These are phyloP conservation scores for Myxozyma neglecta DNA, from an alignment of 805 yeast species.

Conservation along the genomic window DNA sequence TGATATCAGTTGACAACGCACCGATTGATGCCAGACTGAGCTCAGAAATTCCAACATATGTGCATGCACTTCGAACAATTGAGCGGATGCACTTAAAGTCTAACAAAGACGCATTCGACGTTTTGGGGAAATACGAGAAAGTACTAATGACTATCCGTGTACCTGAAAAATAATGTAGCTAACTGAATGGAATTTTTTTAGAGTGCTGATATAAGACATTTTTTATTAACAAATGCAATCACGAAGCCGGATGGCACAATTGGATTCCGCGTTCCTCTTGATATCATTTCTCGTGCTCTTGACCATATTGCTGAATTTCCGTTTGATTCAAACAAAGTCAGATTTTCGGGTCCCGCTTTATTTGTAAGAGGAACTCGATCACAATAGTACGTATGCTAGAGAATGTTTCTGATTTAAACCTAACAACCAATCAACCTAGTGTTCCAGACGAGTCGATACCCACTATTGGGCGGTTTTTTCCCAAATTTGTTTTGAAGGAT, in stretches of 20 bases:
- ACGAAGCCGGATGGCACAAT: slow-evolving; percentile 45
- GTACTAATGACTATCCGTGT: not conserved
- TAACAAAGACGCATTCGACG: slow-evolving; percentile 66
- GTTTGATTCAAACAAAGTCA: slow-evolving; percentile 51
- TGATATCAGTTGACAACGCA: slow-evolving; percentile 85
- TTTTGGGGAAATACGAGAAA: slow-evolving; percentile 60
- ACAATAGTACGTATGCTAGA: slow-evolving; percentile 46
- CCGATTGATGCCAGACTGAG: slow-evolving; percentile 67
- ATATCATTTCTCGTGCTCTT: slow-evolving; percentile 62
- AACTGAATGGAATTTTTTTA: slow-evolving; percentile 21
- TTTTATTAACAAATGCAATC: slow-evolving; percentile 67
- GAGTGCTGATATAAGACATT: slow-evolving; percentile 64
- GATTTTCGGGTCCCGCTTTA: slow-evolving; percentile 71
- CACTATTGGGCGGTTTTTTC: slow-evolving; percentile 73
- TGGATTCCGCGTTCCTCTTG: slow-evolving; percentile 67
- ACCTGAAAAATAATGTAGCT: no score
- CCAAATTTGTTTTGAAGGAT: slow-evolving; percentile 69
- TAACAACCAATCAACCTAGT: slow-evolving; percentile 22
- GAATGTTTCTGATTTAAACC: not conserved
- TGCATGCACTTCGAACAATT: slow-evolving; percentile 61
- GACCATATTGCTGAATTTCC: slow-evolving; percentile 78
- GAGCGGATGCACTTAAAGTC: slow-evolving; percentile 48
- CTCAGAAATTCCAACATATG: slow-evolving; percentile 65
- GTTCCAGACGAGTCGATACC: slow-evolving; percentile 81
- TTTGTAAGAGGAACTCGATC: slow-evolving; percentile 80